Percentiles rank a stretch among this genome's conserved stretches.
Evolutionary conservation across 768 basidiomycete genomes (phyloP).

Genomic region (Lactarius hatsudake): DNA sequence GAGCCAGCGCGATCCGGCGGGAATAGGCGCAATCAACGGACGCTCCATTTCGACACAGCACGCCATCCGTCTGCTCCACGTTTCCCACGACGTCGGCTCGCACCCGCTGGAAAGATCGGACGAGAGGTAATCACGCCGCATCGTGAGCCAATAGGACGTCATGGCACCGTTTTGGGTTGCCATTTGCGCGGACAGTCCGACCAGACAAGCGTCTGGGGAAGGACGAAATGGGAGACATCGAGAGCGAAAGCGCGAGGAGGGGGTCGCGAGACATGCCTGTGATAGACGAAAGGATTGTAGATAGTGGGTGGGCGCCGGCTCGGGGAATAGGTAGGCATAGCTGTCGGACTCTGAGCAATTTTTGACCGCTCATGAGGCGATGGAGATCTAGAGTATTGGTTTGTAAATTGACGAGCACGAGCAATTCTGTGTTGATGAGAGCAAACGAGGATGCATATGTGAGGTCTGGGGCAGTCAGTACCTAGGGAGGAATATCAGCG

Average conservation of each 20-base stretch:
- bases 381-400: slow-evolving; percentile 13
- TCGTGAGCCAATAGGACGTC: slow-evolving; percentile 14
- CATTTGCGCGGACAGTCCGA: slow-evolving; percentile 12
- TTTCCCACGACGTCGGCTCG: slow-evolving; percentile 14
- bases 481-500: background rate
- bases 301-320: background rate
- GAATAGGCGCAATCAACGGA: slow-evolving; percentile 1
- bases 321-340: slow-evolving; percentile 12
- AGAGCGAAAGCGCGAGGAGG: background rate
- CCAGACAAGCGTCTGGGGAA: slow-evolving; percentile 15
- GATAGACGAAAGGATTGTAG: slow-evolving; percentile 1
- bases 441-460: slow-evolving; percentile 22
- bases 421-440: slow-evolving; percentile 12
- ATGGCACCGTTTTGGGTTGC: background rate
- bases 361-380: slow-evolving; percentile 6
- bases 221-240: slow-evolving; percentile 20
- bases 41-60: slow-evolving; percentile 21
- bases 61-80: slow-evolving; percentile 6
- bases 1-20: slow-evolving; percentile 22
- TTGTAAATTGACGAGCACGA: slow-evolving; percentile 18
- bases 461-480: slow-evolving; percentile 20
- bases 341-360: slow-evolving; percentile 4
- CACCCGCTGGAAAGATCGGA: background rate
- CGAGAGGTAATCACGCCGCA: slow-evolving; percentile 15
- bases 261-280: slow-evolving; percentile 1